Evolutionary conservation across 164 flowering plant genomes (phyloP).

Genomic region (Nelumbo lutea): DNA sequence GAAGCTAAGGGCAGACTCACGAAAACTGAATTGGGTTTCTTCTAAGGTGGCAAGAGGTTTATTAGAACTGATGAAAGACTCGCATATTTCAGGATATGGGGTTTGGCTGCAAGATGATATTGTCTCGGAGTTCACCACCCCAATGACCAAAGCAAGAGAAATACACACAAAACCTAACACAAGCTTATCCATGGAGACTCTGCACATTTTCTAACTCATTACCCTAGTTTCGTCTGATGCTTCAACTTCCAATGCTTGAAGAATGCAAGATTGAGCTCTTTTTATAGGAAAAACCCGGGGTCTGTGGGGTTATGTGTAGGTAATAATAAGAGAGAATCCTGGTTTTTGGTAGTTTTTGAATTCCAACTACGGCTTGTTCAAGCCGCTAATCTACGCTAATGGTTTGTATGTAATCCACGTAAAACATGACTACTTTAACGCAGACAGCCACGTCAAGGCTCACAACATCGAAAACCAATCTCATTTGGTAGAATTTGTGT

Average conservation of each 20-base stretch:
- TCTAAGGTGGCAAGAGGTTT: slow-evolving; percentile 11
- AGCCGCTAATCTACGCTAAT: too few species aligned
- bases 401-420: too few species aligned
- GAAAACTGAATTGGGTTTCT: slow-evolving; percentile 21
- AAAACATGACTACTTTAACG: too few species aligned
- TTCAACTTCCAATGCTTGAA: background rate
- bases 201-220: background rate
- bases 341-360: too few species aligned
- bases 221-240: background rate
- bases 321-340: too few species aligned
- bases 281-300: slow-evolving; percentile 2
- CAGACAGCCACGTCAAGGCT: too few species aligned
- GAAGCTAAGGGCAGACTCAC: slow-evolving; percentile 25
- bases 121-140: slow-evolving; percentile 11
- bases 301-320: too few species aligned
- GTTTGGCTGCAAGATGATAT: slow-evolving; percentile 48
- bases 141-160: slow-evolving; percentile 8
- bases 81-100: slow-evolving; percentile 51
- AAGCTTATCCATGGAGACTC: slow-evolving; percentile 20
- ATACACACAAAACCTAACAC: background rate
- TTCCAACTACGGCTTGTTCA: too few species aligned
- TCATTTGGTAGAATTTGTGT: too few species aligned
- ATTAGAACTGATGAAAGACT: slow-evolving; percentile 17
- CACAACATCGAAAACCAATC: too few species aligned
- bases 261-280: background rate